phyloP scores from a whole-genome alignment of 768 basidiomycete genomes.

The Macrolepiota fuliginosa region DNA sequence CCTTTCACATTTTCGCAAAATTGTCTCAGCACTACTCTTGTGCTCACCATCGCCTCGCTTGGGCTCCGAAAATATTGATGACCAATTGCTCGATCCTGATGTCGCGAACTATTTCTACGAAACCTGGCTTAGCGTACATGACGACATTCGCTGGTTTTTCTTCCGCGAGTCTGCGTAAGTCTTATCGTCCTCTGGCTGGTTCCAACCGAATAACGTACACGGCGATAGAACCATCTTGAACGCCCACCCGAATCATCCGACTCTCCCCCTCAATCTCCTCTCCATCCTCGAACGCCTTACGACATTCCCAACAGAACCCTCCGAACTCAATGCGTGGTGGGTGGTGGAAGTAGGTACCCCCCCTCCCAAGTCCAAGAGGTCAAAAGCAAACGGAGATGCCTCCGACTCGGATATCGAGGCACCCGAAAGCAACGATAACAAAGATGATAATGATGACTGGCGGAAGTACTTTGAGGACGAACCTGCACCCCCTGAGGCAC shows the following conservation, averaged over 20 bases:
- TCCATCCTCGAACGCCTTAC: conserved; percentile 63
- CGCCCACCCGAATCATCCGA: conserved; percentile 28
- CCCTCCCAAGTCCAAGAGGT: conserved; percentile 47
- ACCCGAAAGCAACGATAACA: conserved; percentile 29
- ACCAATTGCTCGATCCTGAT: conserved; percentile 49
- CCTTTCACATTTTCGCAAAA: conserved; percentile 62
- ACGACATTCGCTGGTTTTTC: conserved; percentile 90
- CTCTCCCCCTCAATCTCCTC: conserved; percentile 48
- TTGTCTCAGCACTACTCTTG: conserved; percentile 55
- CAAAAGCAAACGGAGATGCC: conserved; percentile 32
- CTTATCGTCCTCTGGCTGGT: neutral
- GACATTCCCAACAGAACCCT: conserved; percentile 69
- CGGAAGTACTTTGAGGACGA: conserved; percentile 81
- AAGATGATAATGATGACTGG: conserved; percentile 61
- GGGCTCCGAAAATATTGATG: conserved; percentile 21
- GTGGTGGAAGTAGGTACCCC: conserved; percentile 61
- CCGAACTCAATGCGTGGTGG: conserved; percentile 80
- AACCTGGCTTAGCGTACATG: conserved; percentile 73
- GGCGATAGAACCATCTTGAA: conserved; percentile 28
- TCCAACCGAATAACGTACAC: neutral
- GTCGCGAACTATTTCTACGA: conserved; percentile 63
- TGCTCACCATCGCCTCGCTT: conserved; percentile 53
- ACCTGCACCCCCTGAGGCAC: conserved; percentile 27
- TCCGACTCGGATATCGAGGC: conserved; percentile 34
- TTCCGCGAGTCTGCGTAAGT: conserved; percentile 73